Base-by-base conservation (phyloP, 768 basidiomycete species). In the Cantharellus anzutake region DNA sequence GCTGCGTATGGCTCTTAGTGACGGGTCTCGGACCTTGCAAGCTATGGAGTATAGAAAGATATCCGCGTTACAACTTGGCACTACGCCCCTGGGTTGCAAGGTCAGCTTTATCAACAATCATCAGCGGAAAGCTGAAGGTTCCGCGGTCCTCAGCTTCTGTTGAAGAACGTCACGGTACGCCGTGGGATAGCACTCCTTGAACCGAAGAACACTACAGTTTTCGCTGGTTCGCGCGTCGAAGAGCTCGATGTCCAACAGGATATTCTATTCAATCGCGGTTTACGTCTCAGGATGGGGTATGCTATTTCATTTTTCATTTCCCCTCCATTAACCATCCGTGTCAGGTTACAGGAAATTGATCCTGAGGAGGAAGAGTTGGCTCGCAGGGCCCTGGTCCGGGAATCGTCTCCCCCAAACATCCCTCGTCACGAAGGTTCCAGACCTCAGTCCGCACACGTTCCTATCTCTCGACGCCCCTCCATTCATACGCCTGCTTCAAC, bases 1-100 rank as follows among this genome's bases (percentile, higher is more conserved):
- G 81, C 73, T 96, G 60, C 76, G 72, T 51, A 74, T 96, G 38
- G 75, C 82, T 64, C 69, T 96, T 57, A 82, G 79, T 58, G 93
- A 97, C 68, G 93, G 93, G n/a, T 68, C 72, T 11, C 76, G 73
- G 2, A 75, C 71, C 2, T 68, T 93, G 40, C 75, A 76, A 41
- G 93, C 86, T 2, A 81, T 93, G 63, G 93, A 97, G 67, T 89
- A 83, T 63, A 78, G 77, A 58, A 70, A 74, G 34, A 67, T 96
- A 38, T 77, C 79, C 1, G 74, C 79, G 51, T 63, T 97, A 20
- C 75, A 75, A 56, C 74, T 97, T 16, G 86, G 84, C 4, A 78
- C 76, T 20, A 94, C 91, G 0, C 78, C 78, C 2, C 72, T 93
- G 39, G 93, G 93, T 4, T 86, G 73, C 66, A 97, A 97, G 75